These are phyloP conservation scores for Chlorella sp. DNA, from an alignment of 139 green algal species.

Conservation along the genomic window DNA sequence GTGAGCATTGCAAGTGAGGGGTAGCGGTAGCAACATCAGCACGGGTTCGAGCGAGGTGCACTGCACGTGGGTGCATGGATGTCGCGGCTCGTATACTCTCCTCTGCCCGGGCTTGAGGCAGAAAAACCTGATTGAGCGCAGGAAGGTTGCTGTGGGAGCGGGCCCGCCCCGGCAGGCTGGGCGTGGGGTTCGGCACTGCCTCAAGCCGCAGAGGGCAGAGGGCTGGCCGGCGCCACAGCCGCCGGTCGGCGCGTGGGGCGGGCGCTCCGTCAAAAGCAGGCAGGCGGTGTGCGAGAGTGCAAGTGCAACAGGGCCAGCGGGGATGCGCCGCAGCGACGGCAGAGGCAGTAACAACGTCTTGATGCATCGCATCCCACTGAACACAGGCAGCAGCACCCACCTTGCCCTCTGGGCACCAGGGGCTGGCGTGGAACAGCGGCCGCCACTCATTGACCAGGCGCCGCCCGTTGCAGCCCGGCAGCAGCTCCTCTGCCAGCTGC, in stretches of 20 bases:
- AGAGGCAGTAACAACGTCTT: not conserved
- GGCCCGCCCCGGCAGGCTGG: slow-evolving; percentile 2
- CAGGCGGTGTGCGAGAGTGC: not conserved
- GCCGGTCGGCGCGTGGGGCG: slow-evolving; percentile 9
- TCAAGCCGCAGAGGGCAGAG: not conserved
- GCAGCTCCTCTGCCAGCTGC: slow-evolving; percentile 27
- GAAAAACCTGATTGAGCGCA: slow-evolving; percentile 52
- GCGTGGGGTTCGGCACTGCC: not conserved
- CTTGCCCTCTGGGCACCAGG: slow-evolving; percentile 53
- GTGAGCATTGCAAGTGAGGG: too few species aligned
- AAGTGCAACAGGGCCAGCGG: not conserved
- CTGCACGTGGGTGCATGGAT: not conserved
- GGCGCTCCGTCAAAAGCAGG: not conserved
- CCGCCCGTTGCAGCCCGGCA: slow-evolving; percentile 18
- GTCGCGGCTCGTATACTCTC: slow-evolving; percentile 47
- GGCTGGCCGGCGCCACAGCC: not conserved
- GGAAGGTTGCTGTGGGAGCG: not conserved
- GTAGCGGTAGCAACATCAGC: too few species aligned
- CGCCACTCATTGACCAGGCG: slow-evolving; percentile 39
- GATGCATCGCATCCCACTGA: not conserved
- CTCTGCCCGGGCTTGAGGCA: slow-evolving; percentile 47
- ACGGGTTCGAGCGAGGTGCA: too few species aligned
- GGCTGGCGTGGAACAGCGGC: slow-evolving; percentile 29
- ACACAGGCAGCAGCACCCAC: slow-evolving; percentile 12
- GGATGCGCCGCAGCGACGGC: not conserved